Conservation (phyloP, 2,329 filamentous ascomycete genomes). For the Cadophora sp. region DNA sequence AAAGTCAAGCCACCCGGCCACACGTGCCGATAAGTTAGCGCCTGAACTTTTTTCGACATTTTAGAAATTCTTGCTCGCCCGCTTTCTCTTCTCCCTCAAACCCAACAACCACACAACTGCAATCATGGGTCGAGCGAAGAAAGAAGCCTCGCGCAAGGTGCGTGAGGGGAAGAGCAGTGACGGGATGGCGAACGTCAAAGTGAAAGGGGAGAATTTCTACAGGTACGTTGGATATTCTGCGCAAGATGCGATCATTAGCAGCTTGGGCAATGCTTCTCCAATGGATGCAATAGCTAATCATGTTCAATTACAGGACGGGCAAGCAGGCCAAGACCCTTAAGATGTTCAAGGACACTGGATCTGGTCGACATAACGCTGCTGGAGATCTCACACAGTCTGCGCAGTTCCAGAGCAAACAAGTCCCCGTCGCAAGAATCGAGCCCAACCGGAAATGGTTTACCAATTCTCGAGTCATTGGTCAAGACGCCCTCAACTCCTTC, state of each 20-base stretch:
- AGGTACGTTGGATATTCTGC: conserved; percentile 57
- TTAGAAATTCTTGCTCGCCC: conserved; percentile 33
- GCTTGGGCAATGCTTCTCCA: background rate
- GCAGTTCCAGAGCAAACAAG: conserved; percentile 81
- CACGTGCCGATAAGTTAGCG: conserved; percentile 22
- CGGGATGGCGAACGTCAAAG: conserved; percentile 89
- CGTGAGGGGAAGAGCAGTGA: conserved; percentile 85
- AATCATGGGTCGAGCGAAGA: conserved; percentile 88
- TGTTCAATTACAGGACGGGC: conserved; percentile 56
- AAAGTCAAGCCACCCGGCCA: conserved; percentile 24
- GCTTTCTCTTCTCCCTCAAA: conserved; percentile 38
- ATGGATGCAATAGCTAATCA: conserved; percentile 17
- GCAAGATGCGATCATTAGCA: background rate
- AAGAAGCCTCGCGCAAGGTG: conserved; percentile 82
- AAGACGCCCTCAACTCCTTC: conserved; percentile 86
- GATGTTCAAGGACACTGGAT: conserved; percentile 87
- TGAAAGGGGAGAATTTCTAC: conserved; percentile 99
- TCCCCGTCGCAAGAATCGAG: conserved; percentile 86
- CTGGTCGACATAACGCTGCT: conserved; percentile 74
- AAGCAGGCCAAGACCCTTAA: conserved; percentile 91
- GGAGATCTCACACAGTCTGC: conserved; percentile 88
- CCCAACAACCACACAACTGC: conserved; percentile 28
- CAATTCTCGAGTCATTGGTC: conserved; percentile 88
- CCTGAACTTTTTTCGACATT: conserved; percentile 31
- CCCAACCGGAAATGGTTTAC: conserved; percentile 98